Conservation (phyloP, 345 rosid genomes). For the Gossypium mustelinum region DNA sequence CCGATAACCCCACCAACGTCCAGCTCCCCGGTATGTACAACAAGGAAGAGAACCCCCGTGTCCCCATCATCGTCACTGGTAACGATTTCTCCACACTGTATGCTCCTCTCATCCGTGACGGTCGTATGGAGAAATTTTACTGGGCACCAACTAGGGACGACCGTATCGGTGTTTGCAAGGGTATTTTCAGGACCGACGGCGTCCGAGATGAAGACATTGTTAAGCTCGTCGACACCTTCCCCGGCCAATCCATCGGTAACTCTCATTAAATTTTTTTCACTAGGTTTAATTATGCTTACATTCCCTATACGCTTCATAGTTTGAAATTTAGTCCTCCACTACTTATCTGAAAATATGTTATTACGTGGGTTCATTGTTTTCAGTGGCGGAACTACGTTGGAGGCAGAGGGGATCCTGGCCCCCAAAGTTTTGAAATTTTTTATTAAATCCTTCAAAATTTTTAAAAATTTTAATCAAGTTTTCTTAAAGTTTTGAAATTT, state of each 20-base stretch:
- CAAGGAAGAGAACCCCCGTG: conserved; percentile 93
- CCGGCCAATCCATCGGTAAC: conserved; percentile 89
- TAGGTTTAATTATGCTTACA: too few species aligned
- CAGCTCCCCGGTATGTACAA: conserved; percentile 99
- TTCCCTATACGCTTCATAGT: too few species aligned
- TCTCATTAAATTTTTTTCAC: neutral
- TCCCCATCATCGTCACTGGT: conserved; percentile 94
- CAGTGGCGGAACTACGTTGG: too few species aligned
- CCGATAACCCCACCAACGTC: conserved; percentile 88
- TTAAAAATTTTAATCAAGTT: too few species aligned
- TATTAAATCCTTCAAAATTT: too few species aligned
- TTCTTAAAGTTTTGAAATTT: too few species aligned
- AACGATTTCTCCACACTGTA: conserved; percentile 94
- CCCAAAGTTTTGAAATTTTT: too few species aligned
- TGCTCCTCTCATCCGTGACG: conserved; percentile 97
- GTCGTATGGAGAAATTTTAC: conserved; percentile 99
- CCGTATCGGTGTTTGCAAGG: conserved; percentile 83
- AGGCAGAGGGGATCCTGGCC: too few species aligned
- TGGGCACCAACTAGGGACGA: conserved; percentile 98
- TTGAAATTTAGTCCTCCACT: too few species aligned
- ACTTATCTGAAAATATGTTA: neutral
- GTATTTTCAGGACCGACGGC: conserved; percentile 69
- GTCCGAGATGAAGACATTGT: conserved; percentile 48
- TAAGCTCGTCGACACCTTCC: conserved; percentile 82
- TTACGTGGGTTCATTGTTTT: neutral